Conservation (phyloP, 176 grass and related monocot genomes). For the Alopecurus myosuroides region DNA sequence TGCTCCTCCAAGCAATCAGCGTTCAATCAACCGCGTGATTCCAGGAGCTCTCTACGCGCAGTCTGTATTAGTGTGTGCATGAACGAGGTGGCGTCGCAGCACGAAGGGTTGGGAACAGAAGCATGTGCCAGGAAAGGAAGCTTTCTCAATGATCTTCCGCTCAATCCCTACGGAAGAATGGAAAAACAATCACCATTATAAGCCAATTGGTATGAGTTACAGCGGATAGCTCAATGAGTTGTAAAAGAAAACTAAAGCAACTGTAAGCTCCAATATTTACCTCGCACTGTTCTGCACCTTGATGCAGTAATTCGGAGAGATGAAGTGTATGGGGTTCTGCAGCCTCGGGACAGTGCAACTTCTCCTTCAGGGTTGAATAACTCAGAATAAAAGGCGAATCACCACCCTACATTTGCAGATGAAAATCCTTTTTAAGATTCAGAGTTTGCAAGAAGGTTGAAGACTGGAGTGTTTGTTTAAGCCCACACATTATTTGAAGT, state of each 20-base stretch:
- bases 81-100: constrained; percentile 55
- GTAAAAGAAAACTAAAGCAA: background rate
- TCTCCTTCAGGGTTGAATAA: constrained; percentile 83
- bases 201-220: background rate
- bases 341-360: constrained; percentile 37
- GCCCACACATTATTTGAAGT: background rate
- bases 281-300: constrained; percentile 82
- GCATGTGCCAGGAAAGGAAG: constrained; percentile 96
- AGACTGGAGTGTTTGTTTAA: background rate
- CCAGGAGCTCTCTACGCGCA: constrained; percentile 63
- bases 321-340: constrained; percentile 46
- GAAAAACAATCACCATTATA: background rate
- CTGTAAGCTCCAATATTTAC: constrained; percentile 34
- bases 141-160: constrained; percentile 84
- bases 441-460: background rate
- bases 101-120: constrained; percentile 42
- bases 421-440: background rate
- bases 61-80: constrained; percentile 65
- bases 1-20: constrained; percentile 9
- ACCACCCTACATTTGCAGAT: constrained; percentile 31
- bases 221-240: background rate
- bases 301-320: constrained; percentile 53
- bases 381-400: constrained; percentile 40
- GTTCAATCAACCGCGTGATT: constrained; percentile 42
- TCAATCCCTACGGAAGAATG: constrained; percentile 57